Evolutionary conservation across 495 filamentous ascomycete genomes (phyloP).

Genomic region (Usnea hakonensis): DNA sequence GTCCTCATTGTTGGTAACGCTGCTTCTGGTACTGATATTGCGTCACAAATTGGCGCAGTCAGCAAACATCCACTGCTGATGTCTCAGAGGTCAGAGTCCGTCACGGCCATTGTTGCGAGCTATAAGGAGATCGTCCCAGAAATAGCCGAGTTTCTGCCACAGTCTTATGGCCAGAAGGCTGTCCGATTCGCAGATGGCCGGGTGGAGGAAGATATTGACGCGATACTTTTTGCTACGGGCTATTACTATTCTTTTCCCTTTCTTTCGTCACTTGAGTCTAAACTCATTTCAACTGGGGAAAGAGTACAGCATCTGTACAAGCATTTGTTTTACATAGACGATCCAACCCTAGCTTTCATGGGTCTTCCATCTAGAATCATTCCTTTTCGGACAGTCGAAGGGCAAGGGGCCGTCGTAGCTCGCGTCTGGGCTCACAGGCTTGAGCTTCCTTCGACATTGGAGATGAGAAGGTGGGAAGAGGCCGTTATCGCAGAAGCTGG

Average conservation of each 20-base stretch:
- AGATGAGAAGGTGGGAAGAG: constrained; percentile 63
- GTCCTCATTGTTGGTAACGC: constrained; percentile 71
- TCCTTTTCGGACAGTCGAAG: constrained; percentile 72
- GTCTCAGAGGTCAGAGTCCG: constrained; percentile 43
- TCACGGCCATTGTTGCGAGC: constrained; percentile 21
- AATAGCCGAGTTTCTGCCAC: constrained; percentile 50
- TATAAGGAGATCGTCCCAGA: constrained; percentile 49
- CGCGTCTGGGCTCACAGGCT: constrained; percentile 66
- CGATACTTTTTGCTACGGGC: constrained; percentile 65
- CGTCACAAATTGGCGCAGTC: constrained; percentile 56
- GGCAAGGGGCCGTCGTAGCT: constrained; percentile 69
- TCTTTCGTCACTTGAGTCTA: constrained; percentile 49
- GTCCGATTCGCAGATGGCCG: constrained; percentile 48
- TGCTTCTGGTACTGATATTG: constrained; percentile 75
- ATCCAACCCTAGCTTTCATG: constrained; percentile 73
- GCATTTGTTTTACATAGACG: constrained; percentile 66
- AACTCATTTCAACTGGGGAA: constrained; percentile 59
- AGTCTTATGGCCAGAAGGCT: constrained; percentile 33
- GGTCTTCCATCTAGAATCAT: constrained; percentile 71
- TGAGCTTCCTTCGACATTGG: constrained; percentile 47
- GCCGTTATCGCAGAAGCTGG: constrained; percentile 36
- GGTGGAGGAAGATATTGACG: constrained; percentile 54
- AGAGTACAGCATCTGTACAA: constrained; percentile 61
- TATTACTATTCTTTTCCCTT: constrained; percentile 69
- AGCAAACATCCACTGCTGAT: constrained; percentile 45